phyloP scores from a whole-genome alignment of 805 yeast species.

The Candida nonsorbophila region DNA sequence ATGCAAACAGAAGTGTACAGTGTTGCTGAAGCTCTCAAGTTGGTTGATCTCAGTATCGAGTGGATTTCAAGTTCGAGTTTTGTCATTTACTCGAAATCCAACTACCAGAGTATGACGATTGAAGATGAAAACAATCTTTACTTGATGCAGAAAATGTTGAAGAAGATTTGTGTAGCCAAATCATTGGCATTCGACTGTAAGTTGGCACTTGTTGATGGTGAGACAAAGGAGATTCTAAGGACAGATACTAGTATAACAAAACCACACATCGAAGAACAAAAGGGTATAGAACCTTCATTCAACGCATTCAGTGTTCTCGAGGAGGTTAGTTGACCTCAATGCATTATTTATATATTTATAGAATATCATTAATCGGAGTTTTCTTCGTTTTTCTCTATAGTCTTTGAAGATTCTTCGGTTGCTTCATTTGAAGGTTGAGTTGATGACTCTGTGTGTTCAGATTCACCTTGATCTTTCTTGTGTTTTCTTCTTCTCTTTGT shows the following conservation, averaged over 20 bases:
- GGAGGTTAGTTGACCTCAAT: too few relatives aligned
- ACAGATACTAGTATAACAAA: too few relatives aligned
- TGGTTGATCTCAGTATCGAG: conserved; percentile 23
- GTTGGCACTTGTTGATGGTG: conserved; percentile 42
- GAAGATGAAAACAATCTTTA: conserved; percentile 41
- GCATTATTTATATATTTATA: too few relatives aligned
- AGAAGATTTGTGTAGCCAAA: conserved; percentile 25
- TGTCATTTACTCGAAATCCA: conserved; percentile 33
- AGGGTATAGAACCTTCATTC: too few relatives aligned
- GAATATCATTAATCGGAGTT: too few relatives aligned
- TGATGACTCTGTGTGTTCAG: too few relatives aligned
- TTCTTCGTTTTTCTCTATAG: too few relatives aligned
- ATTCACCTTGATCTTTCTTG: conserved; percentile 3
- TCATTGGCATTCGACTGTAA: conserved; percentile 48
- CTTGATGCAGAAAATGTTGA: conserved; percentile 30
- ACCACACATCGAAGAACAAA: too few relatives aligned
- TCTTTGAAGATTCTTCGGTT: too few relatives aligned
- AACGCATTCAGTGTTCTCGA: too few relatives aligned
- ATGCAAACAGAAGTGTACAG: conserved; percentile 26
- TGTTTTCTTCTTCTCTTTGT: conserved; percentile 22
- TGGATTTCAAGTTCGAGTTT: conserved; percentile 40
- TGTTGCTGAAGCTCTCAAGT: conserved; percentile 14
- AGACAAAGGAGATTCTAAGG: too few relatives aligned
- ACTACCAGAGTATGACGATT: conserved; percentile 23
- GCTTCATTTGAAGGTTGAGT: too few relatives aligned